Evolutionary conservation across 441 rosid species (phyloP).

Genomic region (Adansonia grandidieri): DNA sequence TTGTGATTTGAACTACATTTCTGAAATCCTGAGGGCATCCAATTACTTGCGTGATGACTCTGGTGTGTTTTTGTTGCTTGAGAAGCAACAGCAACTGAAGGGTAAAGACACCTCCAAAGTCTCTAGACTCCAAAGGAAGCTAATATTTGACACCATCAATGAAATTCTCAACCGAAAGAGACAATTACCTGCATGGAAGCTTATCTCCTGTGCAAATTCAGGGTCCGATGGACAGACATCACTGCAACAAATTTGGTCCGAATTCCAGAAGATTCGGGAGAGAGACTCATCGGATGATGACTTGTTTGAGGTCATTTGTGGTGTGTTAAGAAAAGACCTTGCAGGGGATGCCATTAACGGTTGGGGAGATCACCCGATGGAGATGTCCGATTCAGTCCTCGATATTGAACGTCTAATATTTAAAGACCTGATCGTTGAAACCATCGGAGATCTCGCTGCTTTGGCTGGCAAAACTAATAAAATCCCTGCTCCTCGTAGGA

Average conservation of each 20-base stretch:
- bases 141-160: constrained; percentile 62
- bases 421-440: constrained; percentile 84
- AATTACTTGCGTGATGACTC: constrained; percentile 58
- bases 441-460: constrained; percentile 67
- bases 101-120: constrained; percentile 59
- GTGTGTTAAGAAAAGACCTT: constrained; percentile 71
- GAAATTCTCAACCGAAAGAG: constrained; percentile 62
- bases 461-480: constrained; percentile 35
- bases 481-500: constrained; percentile 48
- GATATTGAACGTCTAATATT: constrained; percentile 76
- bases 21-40: constrained; percentile 64
- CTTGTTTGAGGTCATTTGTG: constrained; percentile 63
- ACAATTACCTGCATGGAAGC: constrained; percentile 63
- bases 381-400: constrained; percentile 75
- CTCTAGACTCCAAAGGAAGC: constrained; percentile 62
- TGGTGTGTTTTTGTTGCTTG: constrained; percentile 59
- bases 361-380: constrained; percentile 67
- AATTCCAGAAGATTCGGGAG: constrained; percentile 56
- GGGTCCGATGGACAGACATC: constrained; percentile 24
- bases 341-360: constrained; percentile 57
- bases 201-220: constrained; percentile 21
- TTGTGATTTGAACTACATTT: constrained; percentile 65
- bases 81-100: constrained; percentile 66
- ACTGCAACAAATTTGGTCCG: constrained; percentile 66
- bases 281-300: constrained; percentile 55